A percentile compares a stretch with the other conserved stretches of the same genome.
Conservation (phyloP, 306 rosid species). For the Glycine soja region DNA sequence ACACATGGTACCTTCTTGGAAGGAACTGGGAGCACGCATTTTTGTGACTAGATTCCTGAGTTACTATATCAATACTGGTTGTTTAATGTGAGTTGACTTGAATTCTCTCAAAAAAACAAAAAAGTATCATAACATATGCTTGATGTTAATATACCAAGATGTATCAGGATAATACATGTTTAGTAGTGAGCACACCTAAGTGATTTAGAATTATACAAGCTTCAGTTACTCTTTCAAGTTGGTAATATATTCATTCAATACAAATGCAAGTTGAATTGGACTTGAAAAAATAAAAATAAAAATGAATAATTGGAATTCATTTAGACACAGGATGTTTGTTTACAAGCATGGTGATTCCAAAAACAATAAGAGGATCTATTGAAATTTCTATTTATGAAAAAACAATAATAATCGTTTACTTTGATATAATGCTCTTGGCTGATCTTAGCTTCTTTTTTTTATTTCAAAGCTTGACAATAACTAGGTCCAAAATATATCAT, state of each 20-base stretch:
- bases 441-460: background rate
- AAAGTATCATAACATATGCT: background rate
- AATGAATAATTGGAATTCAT: background rate
- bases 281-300: background rate
- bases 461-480: constrained; percentile 29
- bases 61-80: constrained; percentile 66
- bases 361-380: background rate
- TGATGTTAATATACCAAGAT: constrained; percentile 1
- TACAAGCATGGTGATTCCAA: background rate
- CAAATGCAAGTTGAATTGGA: background rate
- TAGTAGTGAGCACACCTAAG: background rate
- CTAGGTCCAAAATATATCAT: constrained; percentile 8
- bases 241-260: background rate
- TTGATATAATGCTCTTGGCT: constrained; percentile 4
- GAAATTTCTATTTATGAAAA: background rate
- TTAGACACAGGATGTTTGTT: background rate
- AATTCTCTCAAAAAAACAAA: background rate
- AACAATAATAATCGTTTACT: background rate
- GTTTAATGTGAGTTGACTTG: constrained; percentile 71
- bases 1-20: constrained; percentile 86
- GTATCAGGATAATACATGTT: background rate
- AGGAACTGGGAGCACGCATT: constrained; percentile 77
- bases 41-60: constrained; percentile 74
- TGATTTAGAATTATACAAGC: background rate
- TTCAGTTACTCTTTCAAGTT: background rate